Conservation (phyloP, 78 protist species). For the Andalucia godoyi region DNA sequence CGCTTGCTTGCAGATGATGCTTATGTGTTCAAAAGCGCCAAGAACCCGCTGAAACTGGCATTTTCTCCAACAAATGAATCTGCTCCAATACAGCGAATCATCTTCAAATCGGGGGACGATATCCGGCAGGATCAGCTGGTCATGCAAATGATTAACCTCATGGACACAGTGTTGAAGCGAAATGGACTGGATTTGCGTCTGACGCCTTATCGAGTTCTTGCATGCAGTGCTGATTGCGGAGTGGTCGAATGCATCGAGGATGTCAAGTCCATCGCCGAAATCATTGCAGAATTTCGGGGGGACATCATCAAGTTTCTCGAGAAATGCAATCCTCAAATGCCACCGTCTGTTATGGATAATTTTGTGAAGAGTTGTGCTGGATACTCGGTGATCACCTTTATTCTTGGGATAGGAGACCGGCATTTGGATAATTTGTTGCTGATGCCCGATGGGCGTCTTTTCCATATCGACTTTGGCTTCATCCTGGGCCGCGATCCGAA, state of each 20-base stretch:
- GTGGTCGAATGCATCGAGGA: constrained; percentile 38
- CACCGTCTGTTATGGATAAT: constrained; percentile 51
- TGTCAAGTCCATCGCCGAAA: neutral
- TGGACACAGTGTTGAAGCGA: constrained; percentile 64
- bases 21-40: constrained; percentile 50
- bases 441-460: constrained; percentile 40
- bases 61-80: too few relatives aligned
- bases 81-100: constrained; percentile 28
- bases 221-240: constrained; percentile 59
- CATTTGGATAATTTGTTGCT: constrained; percentile 85
- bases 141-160: constrained; percentile 71
- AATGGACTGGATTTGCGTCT: constrained; percentile 77
- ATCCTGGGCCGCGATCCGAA: constrained; percentile 90
- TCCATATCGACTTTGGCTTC: constrained; percentile 96
- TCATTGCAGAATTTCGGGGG: neutral
- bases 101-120: constrained; percentile 87
- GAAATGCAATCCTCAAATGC: constrained; percentile 52
- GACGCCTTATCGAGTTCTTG: constrained; percentile 85
- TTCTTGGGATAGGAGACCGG: constrained; percentile 89
- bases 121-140: constrained; percentile 93
- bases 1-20: neutral
- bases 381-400: constrained; percentile 87
- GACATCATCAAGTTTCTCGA: constrained; percentile 37
- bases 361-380: constrained; percentile 81
- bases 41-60: constrained; percentile 37